These are phyloP conservation scores for Diaporthe vaccinii DNA, from an alignment of 2,329 filamentous ascomycete species.

Conservation along the genomic window DNA sequence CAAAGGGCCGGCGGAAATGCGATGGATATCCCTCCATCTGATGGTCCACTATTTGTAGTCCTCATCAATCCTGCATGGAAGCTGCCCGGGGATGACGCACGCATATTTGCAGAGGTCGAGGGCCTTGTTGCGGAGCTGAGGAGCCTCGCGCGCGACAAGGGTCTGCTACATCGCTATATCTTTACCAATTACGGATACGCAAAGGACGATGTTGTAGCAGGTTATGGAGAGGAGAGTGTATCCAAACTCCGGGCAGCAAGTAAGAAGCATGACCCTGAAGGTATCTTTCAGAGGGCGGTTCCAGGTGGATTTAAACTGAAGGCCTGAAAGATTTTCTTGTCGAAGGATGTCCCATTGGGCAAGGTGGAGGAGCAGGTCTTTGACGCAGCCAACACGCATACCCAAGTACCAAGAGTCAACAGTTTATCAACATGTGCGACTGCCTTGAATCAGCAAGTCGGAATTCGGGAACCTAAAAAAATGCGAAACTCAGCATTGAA, in stretches of 20 bases:
- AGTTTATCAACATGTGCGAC: no score
- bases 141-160: slow-evolving; percentile 36
- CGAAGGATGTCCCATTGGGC: no score
- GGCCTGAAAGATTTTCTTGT: background rate
- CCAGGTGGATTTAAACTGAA: slow-evolving; percentile 41
- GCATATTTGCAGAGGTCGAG: slow-evolving; percentile 40
- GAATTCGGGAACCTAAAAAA: no score
- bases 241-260: background rate
- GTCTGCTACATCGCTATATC: slow-evolving; percentile 42
- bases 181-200: slow-evolving; percentile 41
- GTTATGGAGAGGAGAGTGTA: slow-evolving; percentile 33
- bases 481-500: no score
- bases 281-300: slow-evolving; percentile 41
- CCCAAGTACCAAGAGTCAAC: no score
- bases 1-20: slow-evolving; percentile 43
- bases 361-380: no score
- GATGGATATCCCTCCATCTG: slow-evolving; percentile 42
- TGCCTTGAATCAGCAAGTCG: no score
- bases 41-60: slow-evolving; percentile 44
- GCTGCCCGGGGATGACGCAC: slow-evolving; percentile 14
- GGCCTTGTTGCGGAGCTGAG: slow-evolving; percentile 8
- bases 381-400: no score
- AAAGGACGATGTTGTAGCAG: slow-evolving; percentile 38
- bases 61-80: slow-evolving; percentile 45
- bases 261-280: slow-evolving; percentile 3